These are phyloP conservation scores for Limonium bicolor DNA, from an alignment of 148 eudicot genomes.

Conservation along the genomic window DNA sequence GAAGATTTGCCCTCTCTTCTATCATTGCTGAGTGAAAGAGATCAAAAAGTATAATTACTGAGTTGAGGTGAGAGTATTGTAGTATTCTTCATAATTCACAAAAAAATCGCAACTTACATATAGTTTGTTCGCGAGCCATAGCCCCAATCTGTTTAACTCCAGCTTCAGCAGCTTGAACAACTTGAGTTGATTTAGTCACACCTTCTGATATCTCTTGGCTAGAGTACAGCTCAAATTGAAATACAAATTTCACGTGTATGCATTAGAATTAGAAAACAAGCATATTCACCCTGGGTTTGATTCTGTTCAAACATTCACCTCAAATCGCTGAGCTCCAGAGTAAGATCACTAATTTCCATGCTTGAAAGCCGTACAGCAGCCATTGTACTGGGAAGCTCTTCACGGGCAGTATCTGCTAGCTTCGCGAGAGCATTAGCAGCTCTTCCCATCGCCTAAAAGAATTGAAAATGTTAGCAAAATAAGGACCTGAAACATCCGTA, in stretches of 20 bases:
- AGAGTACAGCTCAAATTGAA: slow-evolving; percentile 4
- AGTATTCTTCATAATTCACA: no score
- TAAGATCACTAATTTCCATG: slow-evolving; percentile 95
- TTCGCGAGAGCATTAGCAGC: slow-evolving; percentile 68
- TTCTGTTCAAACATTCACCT: slow-evolving; percentile 51
- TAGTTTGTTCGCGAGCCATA: slow-evolving; percentile 58
- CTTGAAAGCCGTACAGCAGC: slow-evolving; percentile 83
- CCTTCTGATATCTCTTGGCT: slow-evolving; percentile 91
- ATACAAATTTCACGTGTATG: neutral
- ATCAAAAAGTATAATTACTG: no score
- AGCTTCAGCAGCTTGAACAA: slow-evolving; percentile 82
- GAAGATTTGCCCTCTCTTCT: slow-evolving; percentile 79
- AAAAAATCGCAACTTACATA: slow-evolving; percentile 29
- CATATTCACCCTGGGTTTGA: neutral
- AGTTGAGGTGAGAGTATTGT: no score
- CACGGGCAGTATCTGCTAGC: slow-evolving; percentile 76
- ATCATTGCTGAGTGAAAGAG: slow-evolving; percentile 49
- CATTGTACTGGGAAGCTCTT: slow-evolving; percentile 89
- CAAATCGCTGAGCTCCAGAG: slow-evolving; percentile 68
- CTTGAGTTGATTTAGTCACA: slow-evolving; percentile 76
- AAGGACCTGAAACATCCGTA: neutral
- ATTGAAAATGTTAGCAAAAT: neutral
- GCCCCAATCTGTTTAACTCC: slow-evolving; percentile 71
- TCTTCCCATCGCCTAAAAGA: slow-evolving; percentile 59
- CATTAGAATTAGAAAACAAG: neutral